Conservation (phyloP, 305 asterid genomes). For the Salvia sclarea region DNA sequence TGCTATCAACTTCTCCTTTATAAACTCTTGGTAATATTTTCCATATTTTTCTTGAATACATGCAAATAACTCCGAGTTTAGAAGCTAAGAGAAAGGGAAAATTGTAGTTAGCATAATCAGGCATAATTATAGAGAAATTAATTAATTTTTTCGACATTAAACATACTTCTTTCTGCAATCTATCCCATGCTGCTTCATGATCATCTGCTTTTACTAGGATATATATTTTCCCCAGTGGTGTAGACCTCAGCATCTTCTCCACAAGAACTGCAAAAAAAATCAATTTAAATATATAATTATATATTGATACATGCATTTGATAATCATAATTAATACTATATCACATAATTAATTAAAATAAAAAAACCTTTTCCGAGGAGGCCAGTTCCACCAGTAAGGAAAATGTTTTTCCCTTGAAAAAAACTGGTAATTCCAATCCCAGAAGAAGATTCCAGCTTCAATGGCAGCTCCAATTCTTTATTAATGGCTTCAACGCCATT, state of each 20-base stretch:
- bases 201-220: constrained; percentile 41
- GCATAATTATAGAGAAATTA: too few relatives aligned
- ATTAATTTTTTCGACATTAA: too few relatives aligned
- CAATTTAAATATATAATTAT: too few relatives aligned
- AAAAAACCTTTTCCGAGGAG: constrained; percentile 22
- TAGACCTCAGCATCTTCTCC: constrained; percentile 45
- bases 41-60: constrained; percentile 32
- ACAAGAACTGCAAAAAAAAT: constrained; percentile 29
- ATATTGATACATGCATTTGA: too few relatives aligned
- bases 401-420: constrained; percentile 13
- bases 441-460: not conserved
- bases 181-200: constrained; percentile 28
- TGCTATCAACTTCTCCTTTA: constrained; percentile 36
- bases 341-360: too few relatives aligned
- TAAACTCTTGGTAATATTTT: constrained; percentile 21
- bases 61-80: constrained; percentile 35
- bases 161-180: constrained; percentile 42
- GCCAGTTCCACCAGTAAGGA: constrained; percentile 14
- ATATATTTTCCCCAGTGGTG: constrained; percentile 41
- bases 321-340: too few relatives aligned
- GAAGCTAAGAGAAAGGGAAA: constrained; percentile 33
- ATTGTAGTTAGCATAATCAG: too few relatives aligned
- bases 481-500: not conserved
- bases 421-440: not conserved
- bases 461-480: not conserved